Percentiles rank a stretch among this genome's conserved stretches.
Evolutionary conservation across 345 rosid species (phyloP).

Genomic region (Pugionium cornutum): DNA sequence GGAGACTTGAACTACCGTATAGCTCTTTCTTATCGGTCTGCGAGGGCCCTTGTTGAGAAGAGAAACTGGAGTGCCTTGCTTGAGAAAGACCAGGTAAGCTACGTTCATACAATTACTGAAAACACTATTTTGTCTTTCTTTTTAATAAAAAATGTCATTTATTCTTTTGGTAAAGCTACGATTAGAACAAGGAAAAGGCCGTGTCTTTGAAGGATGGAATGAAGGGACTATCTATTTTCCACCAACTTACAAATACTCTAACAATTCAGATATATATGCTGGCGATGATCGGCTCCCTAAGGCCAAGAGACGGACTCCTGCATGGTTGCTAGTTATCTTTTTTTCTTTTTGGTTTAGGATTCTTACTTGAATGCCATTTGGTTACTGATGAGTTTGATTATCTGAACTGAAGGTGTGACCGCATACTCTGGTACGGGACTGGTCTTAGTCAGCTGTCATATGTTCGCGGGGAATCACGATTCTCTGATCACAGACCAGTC

Average conservation of each 20-base stretch:
- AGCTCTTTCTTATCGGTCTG: conserved; percentile 78
- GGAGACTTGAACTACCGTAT: conserved; percentile 98
- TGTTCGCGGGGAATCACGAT: conserved; percentile 96
- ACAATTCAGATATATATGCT: conserved; percentile 89
- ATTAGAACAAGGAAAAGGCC: conserved; percentile 74
- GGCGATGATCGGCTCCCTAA: conserved; percentile 79
- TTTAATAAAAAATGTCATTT: not conserved
- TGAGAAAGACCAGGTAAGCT: conserved; percentile 85
- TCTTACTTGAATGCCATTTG: not conserved
- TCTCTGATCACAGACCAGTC: conserved; percentile 98
- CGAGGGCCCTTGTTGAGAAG: conserved; percentile 96
- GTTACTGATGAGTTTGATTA: conserved; percentile 13
- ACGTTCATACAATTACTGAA: conserved; percentile 30
- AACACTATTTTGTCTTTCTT: no score
- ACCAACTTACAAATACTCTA: conserved; percentile 96
- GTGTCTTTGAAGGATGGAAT: conserved; percentile 86
- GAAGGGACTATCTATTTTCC: conserved; percentile 95
- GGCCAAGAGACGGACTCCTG: conserved; percentile 96
- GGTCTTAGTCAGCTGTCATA: conserved; percentile 83
- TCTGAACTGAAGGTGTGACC: conserved; percentile 79
- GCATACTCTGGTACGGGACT: conserved; percentile 88
- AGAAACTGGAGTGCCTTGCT: conserved; percentile 86
- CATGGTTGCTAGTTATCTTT: conserved; percentile 54
- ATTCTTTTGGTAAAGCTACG: conserved; percentile 51
- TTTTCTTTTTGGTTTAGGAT: not conserved